Percentiles rank a stretch among this genome's conserved stretches.
These are phyloP conservation scores for Scortechinia acanthostroma DNA, from an alignment of 2,329 filamentous ascomycete genomes.

Conservation along the genomic window DNA sequence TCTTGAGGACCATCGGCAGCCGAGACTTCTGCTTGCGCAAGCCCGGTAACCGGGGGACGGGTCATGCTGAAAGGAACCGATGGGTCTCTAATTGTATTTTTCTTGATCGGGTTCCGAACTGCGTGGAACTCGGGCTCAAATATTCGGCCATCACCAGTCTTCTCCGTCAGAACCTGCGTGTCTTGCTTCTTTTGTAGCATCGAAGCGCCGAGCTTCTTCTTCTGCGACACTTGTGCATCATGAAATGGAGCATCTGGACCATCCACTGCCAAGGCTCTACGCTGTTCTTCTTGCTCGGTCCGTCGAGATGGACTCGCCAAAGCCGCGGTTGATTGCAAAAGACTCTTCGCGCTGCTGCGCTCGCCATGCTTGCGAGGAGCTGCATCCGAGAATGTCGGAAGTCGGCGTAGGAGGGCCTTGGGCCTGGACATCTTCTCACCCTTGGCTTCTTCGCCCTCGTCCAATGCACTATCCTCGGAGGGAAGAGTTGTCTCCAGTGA, in stretches of 20 bases:
- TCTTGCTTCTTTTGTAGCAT: neutral
- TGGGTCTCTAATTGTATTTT: neutral
- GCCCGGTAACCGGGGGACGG: neutral
- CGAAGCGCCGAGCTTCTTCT: neutral
- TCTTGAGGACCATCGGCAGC: neutral
- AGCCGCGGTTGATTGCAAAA: neutral
- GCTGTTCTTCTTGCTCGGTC: neutral
- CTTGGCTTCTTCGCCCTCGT: neutral
- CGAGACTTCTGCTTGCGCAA: neutral
- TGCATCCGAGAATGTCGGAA: neutral
- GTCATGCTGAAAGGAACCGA: neutral
- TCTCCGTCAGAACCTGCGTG: neutral
- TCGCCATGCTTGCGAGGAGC: neutral
- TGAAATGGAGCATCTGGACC: no score
- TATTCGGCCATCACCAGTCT: neutral
- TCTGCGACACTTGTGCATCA: neutral
- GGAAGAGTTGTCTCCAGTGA: neutral
- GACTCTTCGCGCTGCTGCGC: neutral
- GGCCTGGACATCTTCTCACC: neutral
- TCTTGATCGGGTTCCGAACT: neutral
- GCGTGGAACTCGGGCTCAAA: neutral
- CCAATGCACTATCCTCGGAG: neutral
- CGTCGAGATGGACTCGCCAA: neutral
- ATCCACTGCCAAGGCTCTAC: neutral
- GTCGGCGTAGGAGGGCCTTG: neutral